A percentile compares a stretch with the other conserved stretches of the same genome.
Evolutionary conservation across 768 basidiomycete species (phyloP).

Genomic region (Coprinellus aureogranulatus): DNA sequence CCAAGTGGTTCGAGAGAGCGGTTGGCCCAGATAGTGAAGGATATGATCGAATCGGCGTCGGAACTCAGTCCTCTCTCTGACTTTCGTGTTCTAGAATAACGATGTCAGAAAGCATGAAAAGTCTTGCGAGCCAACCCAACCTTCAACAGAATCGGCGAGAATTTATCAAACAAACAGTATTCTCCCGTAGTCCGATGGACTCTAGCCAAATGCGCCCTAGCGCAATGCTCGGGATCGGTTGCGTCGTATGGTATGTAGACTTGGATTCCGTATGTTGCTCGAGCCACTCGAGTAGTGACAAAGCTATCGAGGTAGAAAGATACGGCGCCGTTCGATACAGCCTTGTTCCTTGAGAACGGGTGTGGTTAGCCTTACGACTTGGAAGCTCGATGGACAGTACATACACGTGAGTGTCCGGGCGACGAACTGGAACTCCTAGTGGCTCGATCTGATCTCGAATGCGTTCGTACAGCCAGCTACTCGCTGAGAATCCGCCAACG

Average conservation of each 20-base stretch:
- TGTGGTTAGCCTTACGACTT: too few relatives aligned
- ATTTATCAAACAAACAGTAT: background rate
- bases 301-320: constrained; percentile 12
- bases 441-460: constrained; percentile 33
- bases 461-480: constrained; percentile 44
- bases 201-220: background rate
- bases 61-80: background rate
- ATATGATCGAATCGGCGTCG: background rate
- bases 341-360: constrained; percentile 21
- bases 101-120: background rate
- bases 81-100: background rate
- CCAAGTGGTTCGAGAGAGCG: background rate
- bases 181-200: background rate
- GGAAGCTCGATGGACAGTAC: constrained; percentile 13
- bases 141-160: background rate
- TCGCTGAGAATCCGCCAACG: constrained; percentile 54
- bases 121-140: background rate
- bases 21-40: background rate
- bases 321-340: constrained; percentile 22
- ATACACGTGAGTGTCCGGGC: constrained; percentile 49
- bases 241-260: constrained; percentile 3
- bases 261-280: constrained; percentile 9
- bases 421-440: constrained; percentile 33
- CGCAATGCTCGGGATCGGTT: constrained; percentile 6
- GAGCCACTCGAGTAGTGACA: constrained; percentile 3